Percentiles rank a stretch among this genome's conserved stretches.
Evolutionary conservation across 1,284 basidiomycete species (phyloP).

Genomic region (Naganishia albida): DNA sequence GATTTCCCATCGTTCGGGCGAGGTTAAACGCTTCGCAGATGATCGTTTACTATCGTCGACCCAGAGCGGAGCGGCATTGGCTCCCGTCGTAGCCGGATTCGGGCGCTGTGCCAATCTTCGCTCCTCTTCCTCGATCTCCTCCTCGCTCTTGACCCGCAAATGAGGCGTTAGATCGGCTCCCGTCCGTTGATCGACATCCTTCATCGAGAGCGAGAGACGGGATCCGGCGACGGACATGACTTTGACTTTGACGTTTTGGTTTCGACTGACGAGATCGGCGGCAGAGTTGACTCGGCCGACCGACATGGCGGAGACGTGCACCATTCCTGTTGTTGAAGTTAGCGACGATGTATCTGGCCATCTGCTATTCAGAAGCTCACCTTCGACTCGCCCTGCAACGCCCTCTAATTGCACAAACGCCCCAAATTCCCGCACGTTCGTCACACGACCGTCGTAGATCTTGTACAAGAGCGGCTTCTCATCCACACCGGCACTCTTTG

Average conservation of each 20-base stretch:
- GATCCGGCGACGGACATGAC: constrained; percentile 87
- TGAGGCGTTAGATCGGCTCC: constrained; percentile 92
- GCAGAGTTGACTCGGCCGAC: constrained; percentile 82
- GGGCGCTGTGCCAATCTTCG: constrained; percentile 63
- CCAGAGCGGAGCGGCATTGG: constrained; percentile 53
- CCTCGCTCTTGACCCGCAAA: constrained; percentile 86
- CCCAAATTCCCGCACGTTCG: constrained; percentile 90
- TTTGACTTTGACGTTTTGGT: constrained; percentile 88
- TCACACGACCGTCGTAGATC: constrained; percentile 86
- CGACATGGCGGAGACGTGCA: constrained; percentile 88
- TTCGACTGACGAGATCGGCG: constrained; percentile 78
- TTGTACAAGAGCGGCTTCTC: constrained; percentile 88
- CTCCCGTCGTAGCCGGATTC: constrained; percentile 60
- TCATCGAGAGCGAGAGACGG: constrained; percentile 88
- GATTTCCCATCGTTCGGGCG: constrained; percentile 98
- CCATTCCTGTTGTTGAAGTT: constrained; percentile 67
- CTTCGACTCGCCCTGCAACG: constrained; percentile 79
- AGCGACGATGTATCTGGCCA: too few species aligned
- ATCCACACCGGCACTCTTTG: constrained; percentile 59
- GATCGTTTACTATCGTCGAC: constrained; percentile 65
- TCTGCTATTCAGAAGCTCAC: too few species aligned
- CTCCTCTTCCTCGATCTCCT: constrained; percentile 79
- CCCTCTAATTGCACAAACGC: constrained; percentile 91
- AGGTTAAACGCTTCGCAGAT: constrained; percentile 79
- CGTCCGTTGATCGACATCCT: constrained; percentile 89